Conservation (phyloP, 306 rosid species). For the Rosa rugosa region DNA sequence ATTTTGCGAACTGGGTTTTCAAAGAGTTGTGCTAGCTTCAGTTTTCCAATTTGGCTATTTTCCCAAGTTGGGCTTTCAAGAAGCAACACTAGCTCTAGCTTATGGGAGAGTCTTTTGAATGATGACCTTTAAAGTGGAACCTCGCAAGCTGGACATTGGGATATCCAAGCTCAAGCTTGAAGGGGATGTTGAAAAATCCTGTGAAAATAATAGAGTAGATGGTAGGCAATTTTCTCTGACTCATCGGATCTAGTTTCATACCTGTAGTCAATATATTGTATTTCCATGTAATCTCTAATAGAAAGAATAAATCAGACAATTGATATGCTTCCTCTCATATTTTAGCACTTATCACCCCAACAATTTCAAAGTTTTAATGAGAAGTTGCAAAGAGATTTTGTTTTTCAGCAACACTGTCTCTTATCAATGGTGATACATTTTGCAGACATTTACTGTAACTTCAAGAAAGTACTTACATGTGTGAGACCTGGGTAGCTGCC, state of each 20-base stretch:
- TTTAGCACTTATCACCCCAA: neutral
- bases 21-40: neutral
- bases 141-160: neutral
- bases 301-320: neutral
- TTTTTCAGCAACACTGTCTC: neutral
- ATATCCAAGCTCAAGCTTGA: neutral
- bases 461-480: conserved; percentile 63
- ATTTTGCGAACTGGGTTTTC: neutral
- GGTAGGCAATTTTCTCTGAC: neutral
- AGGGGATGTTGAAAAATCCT: too few species aligned
- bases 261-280: neutral
- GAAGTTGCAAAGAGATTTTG: neutral
- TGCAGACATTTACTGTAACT: conserved; percentile 10
- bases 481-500: conserved; percentile 98
- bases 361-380: neutral
- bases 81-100: neutral
- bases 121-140: neutral
- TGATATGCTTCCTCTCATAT: neutral
- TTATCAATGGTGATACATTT: neutral
- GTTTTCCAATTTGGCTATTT: neutral
- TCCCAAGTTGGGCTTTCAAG: neutral
- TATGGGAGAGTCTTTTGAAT: neutral
- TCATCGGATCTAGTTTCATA: neutral
- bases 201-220: neutral
- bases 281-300: neutral